A percentile compares a stretch with the other conserved stretches of the same genome.
Conservation (phyloP, 116 monocot genomes). For the Zostera marina region DNA sequence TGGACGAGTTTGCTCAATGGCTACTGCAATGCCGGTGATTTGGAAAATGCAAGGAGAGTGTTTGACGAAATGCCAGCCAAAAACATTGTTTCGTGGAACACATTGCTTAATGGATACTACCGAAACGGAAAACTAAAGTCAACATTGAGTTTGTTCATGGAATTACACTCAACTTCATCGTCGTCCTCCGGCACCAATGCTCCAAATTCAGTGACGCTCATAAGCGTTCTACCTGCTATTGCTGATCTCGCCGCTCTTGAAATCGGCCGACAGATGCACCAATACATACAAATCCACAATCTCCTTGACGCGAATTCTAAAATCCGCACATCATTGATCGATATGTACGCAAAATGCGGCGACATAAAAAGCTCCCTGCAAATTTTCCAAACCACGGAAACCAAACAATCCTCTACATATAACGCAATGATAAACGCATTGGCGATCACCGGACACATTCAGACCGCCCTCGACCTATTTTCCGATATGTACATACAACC, state of each 20-base stretch:
- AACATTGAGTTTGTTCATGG: conserved; percentile 14
- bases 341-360: conserved; percentile 42
- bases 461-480: conserved; percentile 12
- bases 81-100: conserved; percentile 54
- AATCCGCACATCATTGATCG: conserved; percentile 8
- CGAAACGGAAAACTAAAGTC: conserved; percentile 29
- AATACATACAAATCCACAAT: conserved; percentile 5
- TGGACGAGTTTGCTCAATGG: conserved; percentile 41
- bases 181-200: conserved; percentile 2
- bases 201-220: conserved; percentile 19
- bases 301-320: neutral
- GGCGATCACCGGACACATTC: conserved; percentile 9
- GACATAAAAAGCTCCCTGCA: conserved; percentile 10
- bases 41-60: conserved; percentile 32
- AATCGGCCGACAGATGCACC: conserved; percentile 15
- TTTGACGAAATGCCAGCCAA: conserved; percentile 24
- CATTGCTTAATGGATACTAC: conserved; percentile 50
- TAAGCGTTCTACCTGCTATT: conserved; percentile 16
- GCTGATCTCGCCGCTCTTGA: conserved; percentile 10
- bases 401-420: conserved; percentile 13
- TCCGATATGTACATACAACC: conserved; percentile 15
- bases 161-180: neutral
- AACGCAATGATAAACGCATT: conserved; percentile 23
- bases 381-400: conserved; percentile 10
- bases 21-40: conserved; percentile 51